Percentiles rank a stretch among this genome's conserved stretches.
Evolutionary conservation across 2,329 filamentous ascomycete genomes (phyloP).

Genomic region (Chaetomium sp.): DNA sequence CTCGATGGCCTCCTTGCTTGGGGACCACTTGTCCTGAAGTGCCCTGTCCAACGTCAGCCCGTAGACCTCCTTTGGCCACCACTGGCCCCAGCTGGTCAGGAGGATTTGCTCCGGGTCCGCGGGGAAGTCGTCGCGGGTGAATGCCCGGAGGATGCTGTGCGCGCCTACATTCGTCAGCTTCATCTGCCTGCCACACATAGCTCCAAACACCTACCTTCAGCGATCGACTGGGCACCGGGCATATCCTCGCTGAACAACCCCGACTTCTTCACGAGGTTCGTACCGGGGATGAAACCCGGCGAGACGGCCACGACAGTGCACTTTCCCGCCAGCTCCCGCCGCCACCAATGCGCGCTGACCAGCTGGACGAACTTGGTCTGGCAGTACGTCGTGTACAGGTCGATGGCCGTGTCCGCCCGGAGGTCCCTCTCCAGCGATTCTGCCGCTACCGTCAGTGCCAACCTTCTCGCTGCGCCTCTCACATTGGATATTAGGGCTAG

Average conservation of each 20-base stretch:
- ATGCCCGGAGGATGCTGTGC: slow-evolving; percentile 48
- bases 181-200: not conserved
- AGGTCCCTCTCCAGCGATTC: slow-evolving; percentile 45
- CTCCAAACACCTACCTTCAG: slow-evolving; percentile 45
- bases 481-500: not conserved
- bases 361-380: slow-evolving; percentile 55
- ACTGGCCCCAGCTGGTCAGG: slow-evolving; percentile 59
- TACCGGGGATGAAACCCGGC: slow-evolving; percentile 55
- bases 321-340: slow-evolving; percentile 49
- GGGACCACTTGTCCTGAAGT: slow-evolving; percentile 56
- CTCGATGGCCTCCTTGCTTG: slow-evolving; percentile 52
- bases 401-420: slow-evolving; percentile 43
- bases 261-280: slow-evolving; percentile 44
- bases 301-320: slow-evolving; percentile 56
- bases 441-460: slow-evolving; percentile 23
- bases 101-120: slow-evolving; percentile 56
- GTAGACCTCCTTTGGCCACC: slow-evolving; percentile 53
- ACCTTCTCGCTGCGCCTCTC: not conserved
- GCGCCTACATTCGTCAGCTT: slow-evolving; percentile 44
- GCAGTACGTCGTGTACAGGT: slow-evolving; percentile 41
- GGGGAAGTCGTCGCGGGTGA: slow-evolving; percentile 51
- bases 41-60: slow-evolving; percentile 46
- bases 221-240: slow-evolving; percentile 52
- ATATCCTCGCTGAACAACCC: slow-evolving; percentile 38
- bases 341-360: slow-evolving; percentile 58